Evolutionary conservation across 2,329 filamentous ascomycete genomes (phyloP).

Genomic region (Coniochaeta sp.): DNA sequence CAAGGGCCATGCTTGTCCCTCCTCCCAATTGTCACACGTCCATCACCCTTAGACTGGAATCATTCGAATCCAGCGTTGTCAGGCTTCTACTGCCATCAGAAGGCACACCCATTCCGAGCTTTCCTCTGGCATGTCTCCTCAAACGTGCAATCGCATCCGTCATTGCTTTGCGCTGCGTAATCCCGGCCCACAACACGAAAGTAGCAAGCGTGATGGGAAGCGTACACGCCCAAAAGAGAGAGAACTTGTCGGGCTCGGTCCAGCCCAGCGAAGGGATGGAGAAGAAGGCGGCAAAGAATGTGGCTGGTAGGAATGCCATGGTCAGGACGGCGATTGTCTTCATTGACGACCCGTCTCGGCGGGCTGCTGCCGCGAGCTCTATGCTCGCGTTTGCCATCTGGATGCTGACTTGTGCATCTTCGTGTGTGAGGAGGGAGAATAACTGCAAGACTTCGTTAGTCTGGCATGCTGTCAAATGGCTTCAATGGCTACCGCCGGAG

Average conservation of each 20-base stretch:
- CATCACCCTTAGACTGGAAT: neutral
- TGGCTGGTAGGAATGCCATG: constrained; percentile 28
- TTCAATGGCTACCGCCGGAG: neutral
- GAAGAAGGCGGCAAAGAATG: constrained; percentile 25
- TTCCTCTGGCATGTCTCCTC: neutral
- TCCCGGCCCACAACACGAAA: neutral
- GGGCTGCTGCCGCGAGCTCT: neutral
- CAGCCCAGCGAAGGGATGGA: constrained; percentile 12
- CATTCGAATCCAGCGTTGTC: neutral
- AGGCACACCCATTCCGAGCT: neutral
- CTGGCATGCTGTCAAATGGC: neutral
- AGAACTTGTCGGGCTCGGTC: neutral
- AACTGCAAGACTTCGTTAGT: neutral
- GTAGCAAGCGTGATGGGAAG: neutral
- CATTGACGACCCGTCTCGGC: neutral
- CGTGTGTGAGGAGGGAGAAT: constrained; percentile 4
- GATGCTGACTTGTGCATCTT: neutral
- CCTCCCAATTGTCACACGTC: too few relatives aligned
- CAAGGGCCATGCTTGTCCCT: too few relatives aligned
- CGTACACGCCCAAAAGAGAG: neutral
- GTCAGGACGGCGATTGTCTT: constrained; percentile 18
- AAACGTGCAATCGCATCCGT: neutral
- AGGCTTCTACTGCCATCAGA: neutral
- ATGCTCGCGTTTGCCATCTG: neutral
- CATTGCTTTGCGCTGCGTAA: neutral